Evolutionary conservation across 352 stramenopile genomes (phyloP).

Genomic region (Thalassiosira sp.): DNA sequence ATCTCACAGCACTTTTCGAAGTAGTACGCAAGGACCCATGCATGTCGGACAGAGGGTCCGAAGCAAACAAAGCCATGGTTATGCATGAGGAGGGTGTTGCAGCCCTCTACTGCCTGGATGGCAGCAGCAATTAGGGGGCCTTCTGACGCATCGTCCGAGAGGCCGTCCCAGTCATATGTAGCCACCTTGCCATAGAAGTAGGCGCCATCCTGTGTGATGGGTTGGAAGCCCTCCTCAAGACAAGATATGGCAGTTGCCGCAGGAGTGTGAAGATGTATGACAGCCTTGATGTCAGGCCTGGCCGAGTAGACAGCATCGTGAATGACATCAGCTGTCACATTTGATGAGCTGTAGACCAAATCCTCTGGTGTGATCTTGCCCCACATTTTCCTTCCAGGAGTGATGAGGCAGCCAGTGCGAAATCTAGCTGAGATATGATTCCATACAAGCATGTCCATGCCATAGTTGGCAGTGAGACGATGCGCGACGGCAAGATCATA

Average conservation of each 20-base stretch:
- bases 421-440: conserved; percentile 65
- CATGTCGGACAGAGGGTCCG: conserved; percentile 44
- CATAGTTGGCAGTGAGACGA: conserved; percentile 53
- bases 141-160: conserved; percentile 49
- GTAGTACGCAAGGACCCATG: conserved; percentile 63
- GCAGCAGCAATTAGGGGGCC: conserved; percentile 45
- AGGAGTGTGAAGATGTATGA: conserved; percentile 60
- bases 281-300: conserved; percentile 50
- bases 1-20: conserved; percentile 60
- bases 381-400: conserved; percentile 60
- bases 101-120: conserved; percentile 50
- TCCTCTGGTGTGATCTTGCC: conserved; percentile 48
- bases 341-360: conserved; percentile 52
- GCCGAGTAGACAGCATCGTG: conserved; percentile 57
- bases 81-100: conserved; percentile 66
- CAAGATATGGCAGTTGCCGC: conserved; percentile 55
- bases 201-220: conserved; percentile 60
- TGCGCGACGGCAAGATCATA: conserved; percentile 61
- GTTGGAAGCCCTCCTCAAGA: conserved; percentile 54
- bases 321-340: conserved; percentile 59
- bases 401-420: conserved; percentile 54
- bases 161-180: conserved; percentile 57
- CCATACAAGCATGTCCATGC: conserved; percentile 65
- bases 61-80: conserved; percentile 66
- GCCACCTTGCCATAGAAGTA: conserved; percentile 62